Base-by-base conservation (phyloP, 208 protist species). In the Leishmania turanica region DNA sequence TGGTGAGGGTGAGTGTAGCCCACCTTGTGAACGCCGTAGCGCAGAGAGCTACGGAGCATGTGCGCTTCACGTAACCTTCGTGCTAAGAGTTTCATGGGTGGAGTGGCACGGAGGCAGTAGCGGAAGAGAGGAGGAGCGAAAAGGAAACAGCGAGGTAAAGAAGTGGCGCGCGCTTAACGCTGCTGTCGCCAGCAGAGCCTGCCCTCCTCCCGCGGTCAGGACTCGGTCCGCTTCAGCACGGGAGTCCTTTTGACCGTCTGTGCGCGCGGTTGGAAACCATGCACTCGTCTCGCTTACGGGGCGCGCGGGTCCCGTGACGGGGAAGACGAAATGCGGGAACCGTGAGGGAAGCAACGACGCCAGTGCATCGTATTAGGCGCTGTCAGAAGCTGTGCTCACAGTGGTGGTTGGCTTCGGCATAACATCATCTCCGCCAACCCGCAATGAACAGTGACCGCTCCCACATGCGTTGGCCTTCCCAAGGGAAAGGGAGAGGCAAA, bases 11-110 rank as follows among this genome's bases (percentile, higher is more conserved):
- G 78, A 6, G 84, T 94, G 85, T 97, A 96, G 34, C 91, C 88
- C 24, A 98, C 93, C 54, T 83, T 85, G 80, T 98, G 92, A 31
- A 97, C 82, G 9, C 92, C 95, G 62, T n/a, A 80, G n/a, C 75
- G 69, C 76, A 88, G 42, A 54, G 68, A 64, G 64, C 79, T 83
- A 47, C 51, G 70, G 51, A 81, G 66, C 80, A 87, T 68, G 66
- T 53, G 58, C 62, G 37, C 64, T 24, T 74, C 45, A 74, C 64
- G 68, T 34, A 34, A 51, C 8, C 24, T 77, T 79, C 64, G 45
- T 65, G 45, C 24, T 51, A 15, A 31, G 24, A 72, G 37, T 17
- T 0, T 21, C 53, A 53, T 70, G 65, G 65, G 24, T 13, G 31
- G 60, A 37, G 60, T 31, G 60, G n/a, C 31, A 3, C 21, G 19